Base-by-base conservation (phyloP, 768 basidiomycete genomes). In the Suillus occidentalis region DNA sequence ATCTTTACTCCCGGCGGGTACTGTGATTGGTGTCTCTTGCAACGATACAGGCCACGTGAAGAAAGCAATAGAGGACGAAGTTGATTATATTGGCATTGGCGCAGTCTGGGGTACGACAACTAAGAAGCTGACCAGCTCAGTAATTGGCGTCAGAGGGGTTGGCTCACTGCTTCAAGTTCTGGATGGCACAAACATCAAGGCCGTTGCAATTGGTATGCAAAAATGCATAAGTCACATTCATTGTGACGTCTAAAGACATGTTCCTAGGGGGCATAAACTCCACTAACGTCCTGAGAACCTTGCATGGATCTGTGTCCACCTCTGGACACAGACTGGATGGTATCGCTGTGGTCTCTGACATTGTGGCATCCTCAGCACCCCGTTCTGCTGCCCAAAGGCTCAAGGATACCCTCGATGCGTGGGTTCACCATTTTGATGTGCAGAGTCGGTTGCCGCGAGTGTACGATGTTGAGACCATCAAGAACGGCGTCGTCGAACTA, bases 51-150 rank as follows among this genome's bases (percentile, higher is more conserved):
- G 84, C 10, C 89, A 97, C 62, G 85, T 91, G 37, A 77, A 77
- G 50, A 74, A 77, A 39, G 94, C 94, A 0, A 74, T 89, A 9
- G 75, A 81, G 62, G 85, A 85, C 20, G 84, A 86, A 2, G 93
- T 82, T 0, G 94, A 97, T 73, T 97, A 96, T 71, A 81, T 97
- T 53, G 95, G 96, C 1, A 87, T 97, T 36, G 95, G 95, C 7
- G 84, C 96, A 0, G 86, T 94, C 3, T 97, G 89, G 85, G 80
- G 80, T 6, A 98, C 95, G 1, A 79, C 81, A 56, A 95, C 92
- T 37, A 98, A 98, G 74, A 82, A 86, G 66, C 81, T 92, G 65
- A 83, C 83, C 1, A 87, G 79, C 50, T 84, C 85, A 6, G 73
- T 87, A 8, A 75, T 94, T 45, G 95, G 94, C 2, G 88, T 91